These are phyloP conservation scores for Aureobasidium sp. DNA, from an alignment of 2,329 filamentous ascomycete genomes.

Conservation along the genomic window DNA sequence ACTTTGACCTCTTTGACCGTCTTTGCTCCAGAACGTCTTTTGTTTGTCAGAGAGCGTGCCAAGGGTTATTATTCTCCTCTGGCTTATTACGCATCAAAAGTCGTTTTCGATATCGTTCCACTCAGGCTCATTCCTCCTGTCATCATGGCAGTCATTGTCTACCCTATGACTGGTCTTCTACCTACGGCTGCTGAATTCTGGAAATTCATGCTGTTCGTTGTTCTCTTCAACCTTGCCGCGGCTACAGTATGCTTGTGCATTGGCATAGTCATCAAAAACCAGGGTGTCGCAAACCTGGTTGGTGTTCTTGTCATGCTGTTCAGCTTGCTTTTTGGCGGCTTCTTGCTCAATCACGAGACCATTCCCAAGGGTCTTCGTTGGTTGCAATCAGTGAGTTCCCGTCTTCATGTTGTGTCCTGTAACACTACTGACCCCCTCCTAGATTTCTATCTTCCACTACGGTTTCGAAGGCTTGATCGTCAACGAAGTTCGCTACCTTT, in stretches of 20 bases:
- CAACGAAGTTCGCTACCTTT: conserved; percentile 88
- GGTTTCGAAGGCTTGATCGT: conserved; percentile 94
- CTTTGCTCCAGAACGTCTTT: conserved; percentile 79
- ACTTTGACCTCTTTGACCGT: conserved; percentile 89
- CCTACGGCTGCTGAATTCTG: conserved; percentile 76
- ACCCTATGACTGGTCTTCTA: conserved; percentile 93
- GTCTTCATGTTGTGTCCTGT: not conserved
- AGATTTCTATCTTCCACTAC: conserved; percentile 95
- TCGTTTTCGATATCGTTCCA: conserved; percentile 96
- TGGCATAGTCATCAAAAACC: conserved; percentile 88
- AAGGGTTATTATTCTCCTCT: conserved; percentile 95
- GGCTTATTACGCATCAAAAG: conserved; percentile 90
- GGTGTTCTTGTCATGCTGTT: conserved; percentile 97
- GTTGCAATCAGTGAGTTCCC: conserved; percentile 64
- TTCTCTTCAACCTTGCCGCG: conserved; percentile 92
- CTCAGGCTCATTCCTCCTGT: conserved; percentile 90
- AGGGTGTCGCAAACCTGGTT: conserved; percentile 83
- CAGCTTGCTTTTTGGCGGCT: conserved; percentile 85
- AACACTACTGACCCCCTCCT: not conserved
- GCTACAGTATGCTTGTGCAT: conserved; percentile 93
- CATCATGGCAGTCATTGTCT: conserved; percentile 90
- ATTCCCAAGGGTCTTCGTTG: conserved; percentile 79
- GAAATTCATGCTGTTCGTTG: conserved; percentile 82
- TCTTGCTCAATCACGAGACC: conserved; percentile 88
- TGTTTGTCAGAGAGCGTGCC: conserved; percentile 88